Percentiles rank a stretch among this genome's conserved stretches.
Evolutionary conservation across 2,329 filamentous ascomycete genomes (phyloP).

Genomic region (Trichophyton rubrum): DNA sequence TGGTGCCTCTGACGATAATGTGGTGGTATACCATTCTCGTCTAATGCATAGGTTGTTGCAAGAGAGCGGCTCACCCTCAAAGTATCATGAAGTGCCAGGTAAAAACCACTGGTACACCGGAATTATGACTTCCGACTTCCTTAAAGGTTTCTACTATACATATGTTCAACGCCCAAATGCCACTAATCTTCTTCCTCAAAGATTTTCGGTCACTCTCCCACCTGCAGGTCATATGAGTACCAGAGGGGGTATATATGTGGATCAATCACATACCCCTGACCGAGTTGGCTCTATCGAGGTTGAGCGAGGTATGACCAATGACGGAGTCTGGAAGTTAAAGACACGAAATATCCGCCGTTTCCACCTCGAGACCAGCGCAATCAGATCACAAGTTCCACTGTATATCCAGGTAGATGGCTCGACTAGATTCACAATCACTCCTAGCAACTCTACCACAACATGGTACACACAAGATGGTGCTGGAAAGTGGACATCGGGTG

Average conservation of each 20-base stretch:
- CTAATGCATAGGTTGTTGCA: slow-evolving; percentile 40
- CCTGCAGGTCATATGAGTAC: slow-evolving; percentile 42
- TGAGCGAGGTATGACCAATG: slow-evolving; percentile 15
- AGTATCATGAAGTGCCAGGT: slow-evolving; percentile 40
- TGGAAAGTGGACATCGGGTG: slow-evolving; percentile 14
- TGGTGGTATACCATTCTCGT: slow-evolving; percentile 46
- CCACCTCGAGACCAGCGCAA: slow-evolving; percentile 17
- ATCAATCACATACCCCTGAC: slow-evolving; percentile 39
- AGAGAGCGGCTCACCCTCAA: slow-evolving; percentile 30
- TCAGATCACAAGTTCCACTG: slow-evolving; percentile 9
- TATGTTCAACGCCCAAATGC: slow-evolving; percentile 9
- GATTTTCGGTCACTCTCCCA: slow-evolving; percentile 40
- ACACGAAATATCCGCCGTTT: slow-evolving; percentile 36
- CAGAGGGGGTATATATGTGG: slow-evolving; percentile 40
- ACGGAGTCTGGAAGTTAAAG: slow-evolving; percentile 24
- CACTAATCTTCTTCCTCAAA: slow-evolving; percentile 14
- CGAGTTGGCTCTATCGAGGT: slow-evolving; percentile 40
- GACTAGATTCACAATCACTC: slow-evolving; percentile 12
- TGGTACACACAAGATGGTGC: slow-evolving; percentile 19
- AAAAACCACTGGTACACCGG: slow-evolving; percentile 44
- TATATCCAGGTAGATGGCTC: slow-evolving; percentile 15
- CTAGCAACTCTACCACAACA: slow-evolving; percentile 7
- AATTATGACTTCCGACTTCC: slow-evolving; percentile 40
- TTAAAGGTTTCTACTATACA: slow-evolving; percentile 39
- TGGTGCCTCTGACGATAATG: slow-evolving; percentile 45